These are phyloP conservation scores for Penicillium sp. DNA, from an alignment of 2,329 filamentous ascomycete genomes.

Conservation along the genomic window DNA sequence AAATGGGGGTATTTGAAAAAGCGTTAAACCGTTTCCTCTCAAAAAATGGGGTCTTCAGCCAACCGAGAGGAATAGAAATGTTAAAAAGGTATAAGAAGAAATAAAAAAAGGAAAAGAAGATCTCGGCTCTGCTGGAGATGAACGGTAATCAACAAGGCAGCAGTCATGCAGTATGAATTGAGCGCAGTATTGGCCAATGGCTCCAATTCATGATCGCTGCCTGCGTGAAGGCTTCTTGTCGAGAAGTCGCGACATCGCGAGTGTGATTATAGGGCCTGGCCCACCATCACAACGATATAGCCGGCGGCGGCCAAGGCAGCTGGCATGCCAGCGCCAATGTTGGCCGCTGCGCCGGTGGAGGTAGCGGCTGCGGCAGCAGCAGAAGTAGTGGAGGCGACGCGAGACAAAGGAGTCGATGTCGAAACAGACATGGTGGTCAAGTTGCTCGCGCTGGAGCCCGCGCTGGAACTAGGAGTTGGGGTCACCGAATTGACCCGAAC, in stretches of 20 bases:
- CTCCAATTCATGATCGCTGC: not conserved
- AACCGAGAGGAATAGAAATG: slow-evolving; percentile 22
- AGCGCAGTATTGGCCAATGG: not conserved
- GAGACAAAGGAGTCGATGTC: slow-evolving; percentile 24
- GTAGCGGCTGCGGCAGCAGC: slow-evolving; percentile 16
- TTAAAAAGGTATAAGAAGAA: slow-evolving; percentile 21
- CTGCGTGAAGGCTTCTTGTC: not conserved
- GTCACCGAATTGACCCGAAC: slow-evolving; percentile 46
- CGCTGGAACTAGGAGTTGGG: slow-evolving; percentile 21
- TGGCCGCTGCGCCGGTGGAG: slow-evolving; percentile 22
- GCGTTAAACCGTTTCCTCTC: slow-evolving; percentile 27
- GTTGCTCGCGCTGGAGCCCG: not conserved
- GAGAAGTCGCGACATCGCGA: not conserved
- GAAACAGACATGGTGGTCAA: slow-evolving; percentile 19
- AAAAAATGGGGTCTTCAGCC: slow-evolving; percentile 23
- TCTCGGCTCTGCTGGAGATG: slow-evolving; percentile 26
- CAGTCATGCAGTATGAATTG: slow-evolving; percentile 3
- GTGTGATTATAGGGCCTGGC: slow-evolving; percentile 33
- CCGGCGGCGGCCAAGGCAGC: slow-evolving; percentile 36
- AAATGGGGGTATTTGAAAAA: slow-evolving; percentile 35
- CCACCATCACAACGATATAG: slow-evolving; percentile 40
- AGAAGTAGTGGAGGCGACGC: slow-evolving; percentile 13
- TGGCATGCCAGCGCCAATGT: slow-evolving; percentile 28
- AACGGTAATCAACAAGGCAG: slow-evolving; percentile 17
- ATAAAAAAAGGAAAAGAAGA: slow-evolving; percentile 19